phyloP scores from a whole-genome alignment of 108 stramenopile genomes.

The Epipyxis sp. region DNA sequence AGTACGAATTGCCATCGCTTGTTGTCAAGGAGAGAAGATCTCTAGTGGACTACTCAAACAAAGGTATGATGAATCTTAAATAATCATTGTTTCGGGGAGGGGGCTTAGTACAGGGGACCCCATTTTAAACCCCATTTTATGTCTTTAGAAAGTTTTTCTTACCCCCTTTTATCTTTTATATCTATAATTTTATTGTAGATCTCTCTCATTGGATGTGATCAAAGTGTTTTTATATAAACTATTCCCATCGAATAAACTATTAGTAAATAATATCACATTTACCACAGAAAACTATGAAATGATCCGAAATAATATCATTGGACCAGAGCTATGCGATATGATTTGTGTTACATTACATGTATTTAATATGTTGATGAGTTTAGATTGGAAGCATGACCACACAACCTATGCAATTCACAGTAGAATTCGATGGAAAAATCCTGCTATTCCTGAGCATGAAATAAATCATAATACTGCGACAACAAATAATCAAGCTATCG shows the following conservation, averaged over 20 bases:
- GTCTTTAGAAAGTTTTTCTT: neutral
- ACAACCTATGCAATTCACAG: too few species aligned
- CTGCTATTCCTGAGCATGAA: too few species aligned
- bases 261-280: conserved; percentile 15
- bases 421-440: too few species aligned
- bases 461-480: too few species aligned
- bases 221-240: conserved; percentile 10
- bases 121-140: neutral
- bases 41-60: neutral
- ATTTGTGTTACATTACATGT: too few species aligned
- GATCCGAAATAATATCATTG: too few species aligned
- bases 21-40: neutral
- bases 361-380: too few species aligned
- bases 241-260: neutral
- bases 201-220: neutral
- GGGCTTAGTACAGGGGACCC: too few species aligned
- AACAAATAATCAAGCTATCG: too few species aligned
- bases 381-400: too few species aligned
- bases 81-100: neutral
- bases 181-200: neutral
- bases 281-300: neutral
- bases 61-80: neutral
- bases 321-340: too few species aligned
- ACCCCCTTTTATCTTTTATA: neutral
- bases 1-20: conserved; percentile 7